A percentile compares a stretch with the other conserved stretches of the same genome.
These are phyloP conservation scores for Candida easanensis DNA, from an alignment of 805 yeast species.

Conservation along the genomic window DNA sequence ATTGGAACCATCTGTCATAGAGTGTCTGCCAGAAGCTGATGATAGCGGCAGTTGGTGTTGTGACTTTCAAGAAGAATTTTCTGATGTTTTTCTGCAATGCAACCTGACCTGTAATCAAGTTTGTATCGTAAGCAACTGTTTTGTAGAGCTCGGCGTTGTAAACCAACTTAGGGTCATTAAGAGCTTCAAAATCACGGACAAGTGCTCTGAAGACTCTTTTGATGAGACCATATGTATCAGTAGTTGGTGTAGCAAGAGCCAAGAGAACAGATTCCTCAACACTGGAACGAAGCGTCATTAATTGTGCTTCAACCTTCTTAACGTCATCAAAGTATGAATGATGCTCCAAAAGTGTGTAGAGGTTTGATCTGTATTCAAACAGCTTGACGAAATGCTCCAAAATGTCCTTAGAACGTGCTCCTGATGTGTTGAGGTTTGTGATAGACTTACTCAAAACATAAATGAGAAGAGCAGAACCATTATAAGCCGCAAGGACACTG, in stretches of 20 bases:
- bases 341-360: conserved; percentile 29
- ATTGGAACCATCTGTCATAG: conserved; percentile 45
- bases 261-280: conserved; percentile 51
- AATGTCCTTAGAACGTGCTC: conserved; percentile 32
- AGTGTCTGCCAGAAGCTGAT: conserved; percentile 42
- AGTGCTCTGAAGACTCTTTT: conserved; percentile 37
- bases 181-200: conserved; percentile 20
- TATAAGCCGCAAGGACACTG: conserved; percentile 33
- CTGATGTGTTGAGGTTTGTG: conserved; percentile 29
- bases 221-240: conserved; percentile 47
- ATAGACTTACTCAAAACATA: conserved; percentile 36
- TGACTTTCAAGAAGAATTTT: conserved; percentile 30
- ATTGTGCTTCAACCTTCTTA: conserved; percentile 24
- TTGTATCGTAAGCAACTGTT: conserved; percentile 49
- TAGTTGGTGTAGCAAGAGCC: conserved; percentile 49
- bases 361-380: conserved; percentile 34
- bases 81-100: conserved; percentile 71
- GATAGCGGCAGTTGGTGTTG: conserved; percentile 33
- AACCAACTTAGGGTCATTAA: conserved; percentile 6
- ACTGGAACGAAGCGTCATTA: conserved; percentile 33
- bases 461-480: conserved; percentile 38
- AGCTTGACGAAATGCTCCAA: conserved; percentile 39
- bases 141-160: conserved; percentile 37
- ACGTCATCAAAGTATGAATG: conserved; percentile 25
- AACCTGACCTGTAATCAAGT: conserved; percentile 63